Conservation (phyloP, 495 filamentous ascomycete genomes). For the Staphylotrichum tortipilum region DNA sequence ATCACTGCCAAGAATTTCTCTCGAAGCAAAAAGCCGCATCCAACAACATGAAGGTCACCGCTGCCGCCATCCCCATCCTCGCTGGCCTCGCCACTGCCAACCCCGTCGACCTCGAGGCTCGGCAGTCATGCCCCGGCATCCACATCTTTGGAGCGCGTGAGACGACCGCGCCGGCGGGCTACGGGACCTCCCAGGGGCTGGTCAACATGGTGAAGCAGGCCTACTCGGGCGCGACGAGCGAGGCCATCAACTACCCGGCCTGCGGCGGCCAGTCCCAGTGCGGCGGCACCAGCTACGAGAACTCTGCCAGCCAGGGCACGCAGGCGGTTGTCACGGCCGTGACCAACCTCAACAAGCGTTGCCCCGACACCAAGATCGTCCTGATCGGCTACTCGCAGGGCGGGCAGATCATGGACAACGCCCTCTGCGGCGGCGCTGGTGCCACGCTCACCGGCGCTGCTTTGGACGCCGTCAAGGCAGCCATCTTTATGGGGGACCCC, state of each 20-base stretch:
- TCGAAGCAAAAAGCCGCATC: neutral
- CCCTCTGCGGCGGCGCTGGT: slow-evolving; percentile 51
- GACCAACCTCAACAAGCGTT: slow-evolving; percentile 43
- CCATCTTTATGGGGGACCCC: slow-evolving; percentile 57
- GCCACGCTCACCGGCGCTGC: slow-evolving; percentile 41
- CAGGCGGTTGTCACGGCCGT: slow-evolving; percentile 48
- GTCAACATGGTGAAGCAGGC: slow-evolving; percentile 46
- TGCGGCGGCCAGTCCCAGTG: slow-evolving; percentile 46
- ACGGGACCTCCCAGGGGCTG: slow-evolving; percentile 43
- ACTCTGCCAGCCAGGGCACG: slow-evolving; percentile 44
- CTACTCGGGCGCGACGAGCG: slow-evolving; percentile 45
- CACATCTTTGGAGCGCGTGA: slow-evolving; percentile 60
- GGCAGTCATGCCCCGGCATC: slow-evolving; percentile 41
- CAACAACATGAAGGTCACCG: slow-evolving; percentile 19
- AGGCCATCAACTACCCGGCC: slow-evolving; percentile 53
- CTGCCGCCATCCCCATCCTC: slow-evolving; percentile 17
- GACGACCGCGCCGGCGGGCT: slow-evolving; percentile 49
- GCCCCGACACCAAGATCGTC: slow-evolving; percentile 50
- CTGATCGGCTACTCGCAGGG: slow-evolving; percentile 58
- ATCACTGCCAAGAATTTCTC: neutral
- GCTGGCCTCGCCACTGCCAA: slow-evolving; percentile 14
- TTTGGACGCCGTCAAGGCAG: slow-evolving; percentile 41
- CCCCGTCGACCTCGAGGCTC: slow-evolving; percentile 16
- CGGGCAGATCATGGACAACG: slow-evolving; percentile 56
- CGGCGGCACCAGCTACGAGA: slow-evolving; percentile 46